phyloP scores from a whole-genome alignment of 805 yeast genomes.

The Candida vaughaniae region DNA sequence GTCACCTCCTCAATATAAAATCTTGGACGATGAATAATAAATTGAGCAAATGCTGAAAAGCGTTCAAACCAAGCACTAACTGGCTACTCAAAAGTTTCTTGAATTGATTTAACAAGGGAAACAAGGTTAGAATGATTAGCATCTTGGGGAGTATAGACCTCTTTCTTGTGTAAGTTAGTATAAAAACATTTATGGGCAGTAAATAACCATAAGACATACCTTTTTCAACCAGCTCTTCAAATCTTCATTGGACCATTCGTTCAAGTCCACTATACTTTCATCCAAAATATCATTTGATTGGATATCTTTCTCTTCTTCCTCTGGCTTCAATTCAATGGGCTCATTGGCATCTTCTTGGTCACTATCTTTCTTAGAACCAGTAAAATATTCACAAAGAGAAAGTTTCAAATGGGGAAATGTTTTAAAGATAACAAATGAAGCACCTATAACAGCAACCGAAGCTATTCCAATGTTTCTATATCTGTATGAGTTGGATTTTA shows the following conservation, averaged over 20 bases:
- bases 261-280: slow-evolving; percentile 25
- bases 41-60: slow-evolving; percentile 14
- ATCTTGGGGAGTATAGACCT: slow-evolving; percentile 44
- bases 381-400: slow-evolving; percentile 21
- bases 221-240: slow-evolving; percentile 36
- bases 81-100: slow-evolving; percentile 22
- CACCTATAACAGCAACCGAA: slow-evolving; percentile 44
- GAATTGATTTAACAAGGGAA: slow-evolving; percentile 45
- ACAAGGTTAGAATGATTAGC: slow-evolving; percentile 47
- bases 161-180: slow-evolving; percentile 39
- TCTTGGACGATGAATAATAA: slow-evolving; percentile 1
- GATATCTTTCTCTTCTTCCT: slow-evolving; percentile 2
- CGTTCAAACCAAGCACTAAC: slow-evolving; percentile 18
- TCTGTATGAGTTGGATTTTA: slow-evolving; percentile 14
- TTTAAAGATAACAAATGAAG: slow-evolving; percentile 39
- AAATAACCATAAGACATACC: too few relatives aligned
- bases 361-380: slow-evolving; percentile 18
- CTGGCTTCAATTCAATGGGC: slow-evolving; percentile 20
- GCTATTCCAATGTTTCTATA: slow-evolving; percentile 25
- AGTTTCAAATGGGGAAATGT: slow-evolving; percentile 51
- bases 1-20: background rate
- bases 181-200: too few relatives aligned
- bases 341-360: slow-evolving; percentile 21
- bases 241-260: slow-evolving; percentile 35
- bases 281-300: slow-evolving; percentile 7